Conservation (phyloP, 2,329 filamentous ascomycete species). For the Periconia macrospinosa region DNA sequence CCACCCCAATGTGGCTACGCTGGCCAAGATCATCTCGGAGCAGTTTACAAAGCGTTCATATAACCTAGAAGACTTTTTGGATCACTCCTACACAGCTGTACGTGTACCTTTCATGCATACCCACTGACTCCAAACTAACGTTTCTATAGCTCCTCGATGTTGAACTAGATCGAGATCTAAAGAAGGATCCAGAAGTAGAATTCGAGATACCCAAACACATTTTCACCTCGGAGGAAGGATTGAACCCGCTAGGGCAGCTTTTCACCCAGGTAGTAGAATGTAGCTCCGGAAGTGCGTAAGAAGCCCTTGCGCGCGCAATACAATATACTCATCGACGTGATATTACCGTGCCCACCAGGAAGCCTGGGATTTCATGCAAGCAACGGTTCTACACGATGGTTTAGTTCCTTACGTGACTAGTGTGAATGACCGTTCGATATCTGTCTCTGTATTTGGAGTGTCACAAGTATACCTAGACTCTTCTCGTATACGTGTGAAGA, state of each 20-base stretch:
- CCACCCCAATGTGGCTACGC: slow-evolving; percentile 92
- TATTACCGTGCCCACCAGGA: neutral
- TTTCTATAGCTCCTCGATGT: slow-evolving; percentile 72
- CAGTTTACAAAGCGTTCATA: slow-evolving; percentile 97
- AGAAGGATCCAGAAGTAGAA: slow-evolving; percentile 85
- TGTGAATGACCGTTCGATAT: too few species aligned
- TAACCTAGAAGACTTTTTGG: slow-evolving; percentile 94
- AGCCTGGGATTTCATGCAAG: too few species aligned
- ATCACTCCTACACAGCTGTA: slow-evolving; percentile 86
- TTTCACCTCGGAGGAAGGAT: slow-evolving; percentile 53
- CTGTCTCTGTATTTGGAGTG: too few species aligned
- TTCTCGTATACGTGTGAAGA: too few species aligned
- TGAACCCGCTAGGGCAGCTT: slow-evolving; percentile 34
- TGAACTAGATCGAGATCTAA: slow-evolving; percentile 80
- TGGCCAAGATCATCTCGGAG: slow-evolving; percentile 90
- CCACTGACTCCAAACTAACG: slow-evolving; percentile 2
- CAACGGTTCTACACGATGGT: too few species aligned
- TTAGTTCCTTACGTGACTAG: too few species aligned
- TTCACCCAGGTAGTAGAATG: slow-evolving; percentile 28
- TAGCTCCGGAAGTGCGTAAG: too few species aligned
- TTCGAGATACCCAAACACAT: slow-evolving; percentile 91
- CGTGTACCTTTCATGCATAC: slow-evolving; percentile 47
- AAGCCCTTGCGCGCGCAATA: too few species aligned
- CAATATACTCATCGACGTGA: neutral
- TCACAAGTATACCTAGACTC: too few species aligned